Conservation (phyloP, 352 stramenopile genomes). For the Saprolegnia parasitica region DNA sequence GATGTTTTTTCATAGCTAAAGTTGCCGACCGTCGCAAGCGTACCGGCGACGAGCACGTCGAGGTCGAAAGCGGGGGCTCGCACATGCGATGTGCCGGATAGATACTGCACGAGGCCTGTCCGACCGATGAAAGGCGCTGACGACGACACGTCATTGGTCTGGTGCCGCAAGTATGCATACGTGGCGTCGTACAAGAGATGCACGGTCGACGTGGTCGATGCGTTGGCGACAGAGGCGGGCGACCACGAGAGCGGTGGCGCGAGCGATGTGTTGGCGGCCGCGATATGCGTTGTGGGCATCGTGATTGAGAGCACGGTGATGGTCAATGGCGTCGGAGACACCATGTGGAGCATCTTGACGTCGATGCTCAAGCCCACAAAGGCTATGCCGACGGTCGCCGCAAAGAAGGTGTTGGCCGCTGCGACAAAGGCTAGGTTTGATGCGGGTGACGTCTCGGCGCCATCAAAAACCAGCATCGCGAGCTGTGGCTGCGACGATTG, state of each 20-base stretch:
- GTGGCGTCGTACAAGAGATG: conserved; percentile 3
- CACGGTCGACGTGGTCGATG: background rate
- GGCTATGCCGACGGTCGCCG: background rate
- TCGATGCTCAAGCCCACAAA: conserved; percentile 16
- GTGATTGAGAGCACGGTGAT: conserved; percentile 20
- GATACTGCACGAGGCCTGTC: background rate
- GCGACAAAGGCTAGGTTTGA: background rate
- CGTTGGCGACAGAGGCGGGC: no score
- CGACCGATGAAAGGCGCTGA: background rate
- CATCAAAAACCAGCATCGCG: conserved; percentile 18
- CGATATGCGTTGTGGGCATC: background rate
- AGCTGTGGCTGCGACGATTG: background rate
- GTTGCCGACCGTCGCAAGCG: conserved; percentile 19
- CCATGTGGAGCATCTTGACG: background rate
- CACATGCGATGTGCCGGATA: background rate
- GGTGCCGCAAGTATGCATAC: background rate
- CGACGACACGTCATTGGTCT: background rate
- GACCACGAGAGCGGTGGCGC: background rate
- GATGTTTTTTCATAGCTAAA: background rate
- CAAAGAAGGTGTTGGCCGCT: conserved; percentile 3
- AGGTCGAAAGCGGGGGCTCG: background rate
- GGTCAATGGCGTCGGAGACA: background rate
- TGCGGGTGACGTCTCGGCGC: background rate
- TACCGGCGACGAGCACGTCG: background rate
- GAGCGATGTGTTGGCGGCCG: background rate